Base-by-base conservation (phyloP, 805 yeast genomes). In the Candida alai region DNA sequence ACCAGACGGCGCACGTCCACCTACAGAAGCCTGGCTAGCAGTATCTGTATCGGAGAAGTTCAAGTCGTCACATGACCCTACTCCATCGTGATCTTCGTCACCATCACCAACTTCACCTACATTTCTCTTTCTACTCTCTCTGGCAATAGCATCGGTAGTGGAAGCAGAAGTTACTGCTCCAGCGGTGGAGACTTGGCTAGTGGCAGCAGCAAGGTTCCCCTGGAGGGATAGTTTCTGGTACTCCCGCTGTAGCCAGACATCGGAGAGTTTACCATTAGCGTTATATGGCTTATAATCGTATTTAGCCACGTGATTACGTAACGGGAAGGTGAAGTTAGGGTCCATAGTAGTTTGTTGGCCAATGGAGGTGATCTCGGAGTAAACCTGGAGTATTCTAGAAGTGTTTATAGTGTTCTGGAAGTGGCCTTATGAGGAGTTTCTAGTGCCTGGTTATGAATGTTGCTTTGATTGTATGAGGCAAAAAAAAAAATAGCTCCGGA, bases 1-100 rank as follows among this genome's bases (percentile, higher is more conserved):
- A 6, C 32, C 36, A 8, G 47, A 33, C 7, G 43, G 37, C 24
- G 40, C 34, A 14, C 43, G 35, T n/a, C 45, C 39, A 18, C 42
- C 40, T 7, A 32, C 38, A 4, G 54, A 46, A 5, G 43, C 37
- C 33, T 51, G 52, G 36, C 49, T 42, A 34, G 39, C 47, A 25
- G 40, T 40, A n/a, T 64, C 68, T 7, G 54, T 46, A 40, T 64
- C 70, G 5, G 63, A 52, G 21, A 60, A 45, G 22, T 52, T 37
- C 62, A 62, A 53, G 19, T 61, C 67, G 36, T 62, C 68, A 28
- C 54, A 48, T 4, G 58, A 45, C 10, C 24, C 13, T 25, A 33
- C 22, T 4, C 17, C 28, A 11, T 36, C 25, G 5, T 37, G 37
- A 16, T 33, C 26, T 10, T 33, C 34, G 19, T 53, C 61, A 23